Conservation (phyloP, 2,329 filamentous ascomycete species). For the Coniochaeta sp. region DNA sequence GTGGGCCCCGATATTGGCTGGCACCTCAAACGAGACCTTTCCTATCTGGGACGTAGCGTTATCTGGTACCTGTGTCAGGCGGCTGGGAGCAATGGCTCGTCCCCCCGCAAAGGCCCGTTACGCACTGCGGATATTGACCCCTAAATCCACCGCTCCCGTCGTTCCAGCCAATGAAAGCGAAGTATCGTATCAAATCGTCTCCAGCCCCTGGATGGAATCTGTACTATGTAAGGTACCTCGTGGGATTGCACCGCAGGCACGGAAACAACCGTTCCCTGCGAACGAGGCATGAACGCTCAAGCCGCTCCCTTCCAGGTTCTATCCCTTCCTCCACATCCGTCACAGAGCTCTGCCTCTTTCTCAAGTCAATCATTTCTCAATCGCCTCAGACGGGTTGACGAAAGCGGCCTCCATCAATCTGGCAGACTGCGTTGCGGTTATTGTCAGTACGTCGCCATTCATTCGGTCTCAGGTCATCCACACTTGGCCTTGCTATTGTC, state of each 20-base stretch:
- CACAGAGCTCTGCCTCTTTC: constrained; percentile 6
- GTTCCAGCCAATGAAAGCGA: background rate
- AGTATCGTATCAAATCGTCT: background rate
- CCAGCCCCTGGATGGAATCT: background rate
- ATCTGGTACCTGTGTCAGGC: background rate
- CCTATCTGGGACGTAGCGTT: background rate
- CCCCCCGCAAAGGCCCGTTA: background rate
- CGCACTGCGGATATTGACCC: background rate
- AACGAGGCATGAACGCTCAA: background rate
- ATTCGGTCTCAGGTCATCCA: constrained; percentile 4
- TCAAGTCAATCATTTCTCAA: constrained; percentile 6
- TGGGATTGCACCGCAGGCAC: background rate
- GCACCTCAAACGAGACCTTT: background rate
- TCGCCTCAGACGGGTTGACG: constrained; percentile 1
- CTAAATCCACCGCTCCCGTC: background rate
- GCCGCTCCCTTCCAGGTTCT: background rate
- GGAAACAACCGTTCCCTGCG: background rate
- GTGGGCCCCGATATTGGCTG: background rate
- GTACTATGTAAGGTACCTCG: background rate
- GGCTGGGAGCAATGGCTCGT: background rate
- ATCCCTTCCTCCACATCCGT: constrained; percentile 6
- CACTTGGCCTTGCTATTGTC: background rate
- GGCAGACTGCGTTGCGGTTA: background rate
- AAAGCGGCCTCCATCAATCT: background rate
- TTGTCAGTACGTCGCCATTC: constrained; percentile 8